These are phyloP conservation scores for Penicillium longicatenatum DNA, from an alignment of 495 filamentous ascomycete genomes.

Conservation along the genomic window DNA sequence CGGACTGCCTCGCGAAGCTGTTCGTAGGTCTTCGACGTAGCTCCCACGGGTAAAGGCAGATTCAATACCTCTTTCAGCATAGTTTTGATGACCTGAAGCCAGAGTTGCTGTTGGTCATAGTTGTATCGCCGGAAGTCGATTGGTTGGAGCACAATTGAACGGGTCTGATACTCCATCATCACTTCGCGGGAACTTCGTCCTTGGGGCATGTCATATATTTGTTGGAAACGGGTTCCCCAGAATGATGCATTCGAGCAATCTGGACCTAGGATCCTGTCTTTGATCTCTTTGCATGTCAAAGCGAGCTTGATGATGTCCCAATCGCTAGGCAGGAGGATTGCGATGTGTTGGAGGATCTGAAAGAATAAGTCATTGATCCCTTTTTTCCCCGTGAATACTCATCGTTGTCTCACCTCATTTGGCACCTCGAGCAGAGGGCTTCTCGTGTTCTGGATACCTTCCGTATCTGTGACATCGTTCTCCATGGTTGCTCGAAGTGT, in stretches of 20 bases:
- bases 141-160: slow-evolving; percentile 29
- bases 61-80: slow-evolving; percentile 29
- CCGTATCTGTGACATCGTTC: neutral
- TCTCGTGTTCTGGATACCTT: neutral
- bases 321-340: slow-evolving; percentile 34
- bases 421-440: slow-evolving; percentile 24
- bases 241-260: slow-evolving; percentile 23
- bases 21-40: slow-evolving; percentile 27
- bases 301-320: slow-evolving; percentile 35
- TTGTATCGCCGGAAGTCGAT: slow-evolving; percentile 24
- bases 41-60: slow-evolving; percentile 4
- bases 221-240: slow-evolving; percentile 38
- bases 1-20: slow-evolving; percentile 20
- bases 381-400: neutral
- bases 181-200: slow-evolving; percentile 26
- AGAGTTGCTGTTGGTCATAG: slow-evolving; percentile 24
- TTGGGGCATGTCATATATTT: slow-evolving; percentile 36
- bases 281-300: slow-evolving; percentile 27
- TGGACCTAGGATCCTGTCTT: slow-evolving; percentile 16
- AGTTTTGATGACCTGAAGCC: slow-evolving; percentile 33
- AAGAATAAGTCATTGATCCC: neutral
- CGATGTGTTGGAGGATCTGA: slow-evolving; percentile 45
- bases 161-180: slow-evolving; percentile 34
- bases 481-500: neutral
- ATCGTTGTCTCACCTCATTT: slow-evolving; percentile 23